A percentile compares a stretch with the other conserved stretches of the same genome.
Conservation (phyloP, 2,329 filamentous ascomycete genomes). For the Venturia carpophila region DNA sequence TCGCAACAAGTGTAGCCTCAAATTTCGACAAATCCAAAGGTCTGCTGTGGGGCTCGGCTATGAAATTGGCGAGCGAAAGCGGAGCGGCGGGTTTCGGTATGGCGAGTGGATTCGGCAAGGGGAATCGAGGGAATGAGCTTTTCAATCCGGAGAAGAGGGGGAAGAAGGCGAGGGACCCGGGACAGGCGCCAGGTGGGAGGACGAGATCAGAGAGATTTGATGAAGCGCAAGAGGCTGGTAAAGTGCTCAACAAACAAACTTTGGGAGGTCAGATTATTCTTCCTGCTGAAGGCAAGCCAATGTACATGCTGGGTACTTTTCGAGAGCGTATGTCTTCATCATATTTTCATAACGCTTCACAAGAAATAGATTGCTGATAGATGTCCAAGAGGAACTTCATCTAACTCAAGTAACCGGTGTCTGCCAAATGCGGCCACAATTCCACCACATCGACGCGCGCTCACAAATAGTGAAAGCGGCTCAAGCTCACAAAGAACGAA, state of each 20-base stretch:
- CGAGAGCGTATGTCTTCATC: constrained; percentile 53
- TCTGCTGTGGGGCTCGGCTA: constrained; percentile 69
- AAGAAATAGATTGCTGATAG: constrained; percentile 18
- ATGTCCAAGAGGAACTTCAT: constrained; percentile 65
- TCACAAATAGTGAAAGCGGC: constrained; percentile 58
- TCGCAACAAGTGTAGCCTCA: constrained; percentile 64
- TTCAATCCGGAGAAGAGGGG: neutral
- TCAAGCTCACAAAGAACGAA: constrained; percentile 25
- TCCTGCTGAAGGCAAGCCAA: constrained; percentile 59
- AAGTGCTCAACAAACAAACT: constrained; percentile 72
- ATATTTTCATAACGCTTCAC: neutral
- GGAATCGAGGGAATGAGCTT: constrained; percentile 11
- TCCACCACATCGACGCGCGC: constrained; percentile 84
- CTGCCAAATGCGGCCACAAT: constrained; percentile 82
- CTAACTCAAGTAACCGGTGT: constrained; percentile 76
- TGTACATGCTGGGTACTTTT: constrained; percentile 90
- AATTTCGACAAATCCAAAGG: constrained; percentile 83
- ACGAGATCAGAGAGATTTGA: constrained; percentile 23
- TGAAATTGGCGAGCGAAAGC: constrained; percentile 47
- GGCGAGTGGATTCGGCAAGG: constrained; percentile 17
- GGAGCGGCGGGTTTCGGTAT: constrained; percentile 27
- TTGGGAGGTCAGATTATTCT: constrained; percentile 72
- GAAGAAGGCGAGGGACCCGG: neutral
- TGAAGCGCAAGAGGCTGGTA: constrained; percentile 48
- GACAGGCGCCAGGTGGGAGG: neutral